A percentile compares a stretch with the other conserved stretches of the same genome.
Conservation (phyloP, 2,329 filamentous ascomycete species). For the Bipolaris sorokiniana region DNA sequence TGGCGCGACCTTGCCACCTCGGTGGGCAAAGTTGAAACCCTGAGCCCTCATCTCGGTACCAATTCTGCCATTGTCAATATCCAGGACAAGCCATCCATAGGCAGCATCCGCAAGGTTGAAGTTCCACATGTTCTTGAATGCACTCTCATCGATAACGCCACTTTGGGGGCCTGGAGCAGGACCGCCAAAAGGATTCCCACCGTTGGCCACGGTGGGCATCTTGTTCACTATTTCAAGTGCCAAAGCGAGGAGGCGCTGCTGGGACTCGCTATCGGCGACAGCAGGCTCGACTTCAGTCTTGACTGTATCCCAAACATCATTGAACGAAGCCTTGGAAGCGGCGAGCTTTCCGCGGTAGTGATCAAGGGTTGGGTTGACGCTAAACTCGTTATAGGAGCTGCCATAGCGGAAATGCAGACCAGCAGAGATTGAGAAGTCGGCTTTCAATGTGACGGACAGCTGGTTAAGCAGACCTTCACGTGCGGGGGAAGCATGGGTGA, state of each 20-base stretch:
- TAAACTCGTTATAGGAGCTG: constrained; percentile 99
- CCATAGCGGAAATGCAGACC: constrained; percentile 98
- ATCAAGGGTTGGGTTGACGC: constrained; percentile 95
- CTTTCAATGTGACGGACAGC: constrained; percentile 94
- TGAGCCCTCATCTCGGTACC: constrained; percentile 98
- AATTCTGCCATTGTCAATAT: constrained; percentile 93
- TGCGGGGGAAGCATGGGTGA: constrained; percentile 95
- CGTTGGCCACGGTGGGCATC: constrained; percentile 94
- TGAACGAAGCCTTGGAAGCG: constrained; percentile 97
- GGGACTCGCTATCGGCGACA: constrained; percentile 89
- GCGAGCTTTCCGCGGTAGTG: constrained; percentile 98
- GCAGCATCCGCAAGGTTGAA: constrained; percentile 98
- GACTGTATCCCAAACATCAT: constrained; percentile 99
- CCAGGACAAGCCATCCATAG: constrained; percentile 93
- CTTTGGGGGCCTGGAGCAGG: constrained; percentile 75
- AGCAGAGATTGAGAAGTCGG: constrained; percentile 96
- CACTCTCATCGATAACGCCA: constrained; percentile 95
- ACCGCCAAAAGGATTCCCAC: constrained; percentile 95
- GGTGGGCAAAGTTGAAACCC: constrained; percentile 98
- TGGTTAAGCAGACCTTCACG: constrained; percentile 97
- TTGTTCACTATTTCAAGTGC: constrained; percentile 94
- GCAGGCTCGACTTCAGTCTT: constrained; percentile 94
- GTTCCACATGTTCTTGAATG: constrained; percentile 99
- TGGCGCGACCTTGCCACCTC: constrained; percentile 72
- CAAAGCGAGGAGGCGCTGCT: constrained; percentile 89